Conservation (phyloP, 2,329 filamentous ascomycete genomes). For the Gyromitra esculenta region DNA sequence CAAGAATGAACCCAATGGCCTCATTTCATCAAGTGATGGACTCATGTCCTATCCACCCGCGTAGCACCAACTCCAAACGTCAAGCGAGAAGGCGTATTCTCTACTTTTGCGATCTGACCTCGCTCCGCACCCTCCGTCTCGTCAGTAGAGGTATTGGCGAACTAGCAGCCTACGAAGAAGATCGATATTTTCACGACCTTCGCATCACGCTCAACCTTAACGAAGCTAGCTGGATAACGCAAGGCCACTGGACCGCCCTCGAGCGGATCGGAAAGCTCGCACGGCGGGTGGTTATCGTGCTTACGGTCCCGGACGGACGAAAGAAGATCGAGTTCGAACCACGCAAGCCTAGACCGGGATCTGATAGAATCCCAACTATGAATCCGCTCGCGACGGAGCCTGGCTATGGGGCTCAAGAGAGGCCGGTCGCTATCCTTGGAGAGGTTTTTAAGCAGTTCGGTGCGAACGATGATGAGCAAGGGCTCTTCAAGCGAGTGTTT, state of each 20-base stretch:
- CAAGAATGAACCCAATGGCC: not conserved
- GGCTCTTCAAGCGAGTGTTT: constrained; percentile 38
- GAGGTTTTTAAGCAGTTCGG: constrained; percentile 15
- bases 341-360: not conserved
- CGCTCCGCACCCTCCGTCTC: constrained; percentile 32
- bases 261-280: constrained; percentile 3
- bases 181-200: constrained; percentile 34
- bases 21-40: constrained; percentile 11
- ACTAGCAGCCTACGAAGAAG: constrained; percentile 12
- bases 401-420: not conserved
- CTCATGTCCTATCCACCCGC: constrained; percentile 5
- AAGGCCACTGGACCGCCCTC: not conserved
- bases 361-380: not conserved
- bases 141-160: not conserved
- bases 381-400: constrained; percentile 31
- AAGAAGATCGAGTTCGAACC: constrained; percentile 18
- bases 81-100: constrained; percentile 25
- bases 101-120: constrained; percentile 15
- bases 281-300: constrained; percentile 18
- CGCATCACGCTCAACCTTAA: constrained; percentile 29
- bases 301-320: not conserved
- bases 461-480: not conserved
- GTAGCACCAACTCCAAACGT: constrained; percentile 21
- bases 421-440: not conserved
- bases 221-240: not conserved